phyloP scores from a whole-genome alignment of 1,284 basidiomycete genomes.

The Rhodofomes roseus region DNA sequence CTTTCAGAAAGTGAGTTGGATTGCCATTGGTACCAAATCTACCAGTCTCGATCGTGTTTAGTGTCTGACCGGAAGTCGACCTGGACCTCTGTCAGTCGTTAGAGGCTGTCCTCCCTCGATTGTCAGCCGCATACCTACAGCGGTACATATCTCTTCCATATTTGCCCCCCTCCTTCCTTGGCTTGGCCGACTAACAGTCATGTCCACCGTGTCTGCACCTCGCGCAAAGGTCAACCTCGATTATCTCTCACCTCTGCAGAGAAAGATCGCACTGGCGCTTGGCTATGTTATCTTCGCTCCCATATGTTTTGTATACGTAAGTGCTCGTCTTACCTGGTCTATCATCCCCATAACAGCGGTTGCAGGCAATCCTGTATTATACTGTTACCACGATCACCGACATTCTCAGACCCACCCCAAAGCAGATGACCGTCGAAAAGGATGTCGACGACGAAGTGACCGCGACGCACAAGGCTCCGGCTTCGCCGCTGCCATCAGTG shows the following conservation, averaged over 20 bases:
- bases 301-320: neutral
- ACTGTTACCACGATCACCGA: neutral
- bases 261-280: neutral
- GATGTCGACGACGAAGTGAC: neutral
- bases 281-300: neutral
- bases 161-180: neutral
- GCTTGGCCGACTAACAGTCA: neutral
- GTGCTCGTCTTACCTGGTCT: neutral
- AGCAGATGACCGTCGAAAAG: neutral
- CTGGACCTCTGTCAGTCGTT: neutral
- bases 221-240: neutral
- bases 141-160: neutral
- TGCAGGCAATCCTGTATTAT: neutral
- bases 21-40: neutral
- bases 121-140: neutral
- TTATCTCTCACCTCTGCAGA: neutral
- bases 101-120: neutral
- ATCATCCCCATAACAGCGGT: neutral
- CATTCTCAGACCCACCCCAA: neutral
- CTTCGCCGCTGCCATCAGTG: neutral
- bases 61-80: neutral
- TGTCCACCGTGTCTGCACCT: neutral
- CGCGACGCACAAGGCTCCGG: neutral
- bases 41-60: neutral
- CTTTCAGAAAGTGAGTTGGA: too few relatives aligned